Conservation (phyloP, 257 asterid genomes). For the Mentha longifolia region DNA sequence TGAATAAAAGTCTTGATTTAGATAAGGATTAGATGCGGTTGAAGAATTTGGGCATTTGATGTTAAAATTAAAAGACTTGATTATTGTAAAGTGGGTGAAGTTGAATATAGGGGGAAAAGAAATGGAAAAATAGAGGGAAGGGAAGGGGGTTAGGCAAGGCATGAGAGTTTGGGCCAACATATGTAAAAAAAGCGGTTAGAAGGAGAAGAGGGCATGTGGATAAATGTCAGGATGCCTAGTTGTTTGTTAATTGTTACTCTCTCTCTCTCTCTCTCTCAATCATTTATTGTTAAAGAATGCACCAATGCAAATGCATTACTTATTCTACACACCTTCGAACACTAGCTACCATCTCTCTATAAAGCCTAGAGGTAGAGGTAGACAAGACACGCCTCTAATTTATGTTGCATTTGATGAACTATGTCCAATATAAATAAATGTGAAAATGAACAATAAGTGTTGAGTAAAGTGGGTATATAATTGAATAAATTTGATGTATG, state of each 20-base stretch:
- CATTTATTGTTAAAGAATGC: conserved; percentile 14
- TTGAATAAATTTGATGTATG: too few relatives aligned
- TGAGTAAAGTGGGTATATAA: too few relatives aligned
- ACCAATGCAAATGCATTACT: not conserved
- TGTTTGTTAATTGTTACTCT: too few relatives aligned
- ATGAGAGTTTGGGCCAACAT: conserved; percentile 43
- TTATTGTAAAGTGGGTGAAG: too few relatives aligned
- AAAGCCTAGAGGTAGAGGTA: not conserved
- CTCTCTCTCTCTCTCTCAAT: conserved; percentile 23
- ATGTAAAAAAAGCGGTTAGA: not conserved
- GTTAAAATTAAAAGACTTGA: too few relatives aligned
- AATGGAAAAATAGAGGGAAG: not conserved
- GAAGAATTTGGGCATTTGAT: too few relatives aligned
- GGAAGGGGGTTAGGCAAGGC: conserved; percentile 25
- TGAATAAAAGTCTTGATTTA: not conserved
- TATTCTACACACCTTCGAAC: not conserved
- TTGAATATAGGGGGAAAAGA: not conserved
- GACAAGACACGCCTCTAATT: not conserved
- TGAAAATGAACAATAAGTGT: not conserved
- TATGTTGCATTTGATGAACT: not conserved
- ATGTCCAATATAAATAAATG: too few relatives aligned
- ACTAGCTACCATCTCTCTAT: not conserved
- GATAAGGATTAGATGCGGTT: not conserved
- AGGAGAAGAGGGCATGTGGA: conserved; percentile 26
- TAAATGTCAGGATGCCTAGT: conserved; percentile 15